phyloP scores from a whole-genome alignment of 2,329 filamentous ascomycete genomes.

The Colletotrichum tamarilloi region DNA sequence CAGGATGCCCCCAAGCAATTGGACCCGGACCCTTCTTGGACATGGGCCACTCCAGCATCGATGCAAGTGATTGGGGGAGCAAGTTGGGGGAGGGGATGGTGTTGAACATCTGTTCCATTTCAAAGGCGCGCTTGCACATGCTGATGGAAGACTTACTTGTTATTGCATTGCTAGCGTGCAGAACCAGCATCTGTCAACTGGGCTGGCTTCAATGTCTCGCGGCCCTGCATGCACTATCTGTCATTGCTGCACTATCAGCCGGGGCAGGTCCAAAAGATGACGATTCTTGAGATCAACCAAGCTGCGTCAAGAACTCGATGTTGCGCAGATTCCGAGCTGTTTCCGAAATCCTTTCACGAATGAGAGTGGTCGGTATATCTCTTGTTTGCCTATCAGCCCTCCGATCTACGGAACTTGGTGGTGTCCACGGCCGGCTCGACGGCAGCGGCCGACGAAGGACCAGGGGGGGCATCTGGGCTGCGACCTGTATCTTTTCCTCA shows the following conservation, averaged over 20 bases:
- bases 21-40: slow-evolving; percentile 32
- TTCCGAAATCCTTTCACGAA: neutral
- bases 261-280: neutral
- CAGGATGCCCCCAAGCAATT: slow-evolving; percentile 25
- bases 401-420: slow-evolving; percentile 30
- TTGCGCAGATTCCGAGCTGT: slow-evolving; percentile 2
- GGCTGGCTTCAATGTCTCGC: neutral
- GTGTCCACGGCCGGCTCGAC: slow-evolving; percentile 2
- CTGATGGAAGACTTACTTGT: neutral
- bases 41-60: slow-evolving; percentile 23
- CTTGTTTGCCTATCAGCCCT: slow-evolving; percentile 12
- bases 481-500: slow-evolving; percentile 12
- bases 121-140: slow-evolving; percentile 28
- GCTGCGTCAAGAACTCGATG: slow-evolving; percentile 24
- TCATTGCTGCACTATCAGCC: neutral
- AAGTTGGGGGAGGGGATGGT: slow-evolving; percentile 20
- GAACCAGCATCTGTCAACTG: neutral
- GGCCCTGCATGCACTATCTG: slow-evolving; percentile 4
- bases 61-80: slow-evolving; percentile 34
- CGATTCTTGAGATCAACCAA: neutral
- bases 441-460: slow-evolving; percentile 26
- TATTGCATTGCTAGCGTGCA: neutral
- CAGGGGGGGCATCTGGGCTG: slow-evolving; percentile 4
- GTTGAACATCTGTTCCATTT: slow-evolving; percentile 13
- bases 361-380: neutral